A percentile compares a stretch with the other conserved stretches of the same genome.
phyloP scores from a whole-genome alignment of 2,329 filamentous ascomycete genomes.

The Venturia asperata region DNA sequence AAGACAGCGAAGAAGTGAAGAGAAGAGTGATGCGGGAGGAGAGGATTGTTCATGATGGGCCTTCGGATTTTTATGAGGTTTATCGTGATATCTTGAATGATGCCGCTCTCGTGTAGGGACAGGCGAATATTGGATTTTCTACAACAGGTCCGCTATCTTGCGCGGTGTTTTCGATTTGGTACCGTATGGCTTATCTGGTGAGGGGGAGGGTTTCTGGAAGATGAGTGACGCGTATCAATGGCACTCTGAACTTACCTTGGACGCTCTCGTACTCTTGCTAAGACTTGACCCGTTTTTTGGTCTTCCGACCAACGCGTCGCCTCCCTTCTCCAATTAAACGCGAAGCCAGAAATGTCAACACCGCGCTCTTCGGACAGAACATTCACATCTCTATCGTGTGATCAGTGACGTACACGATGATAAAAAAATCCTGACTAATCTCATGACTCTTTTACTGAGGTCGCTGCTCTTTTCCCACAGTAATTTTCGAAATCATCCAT shows the following conservation, averaged over 20 bases:
- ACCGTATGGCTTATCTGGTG: too few species aligned
- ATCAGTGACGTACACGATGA: constrained; percentile 1
- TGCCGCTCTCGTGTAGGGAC: background rate
- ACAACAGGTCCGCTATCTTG: background rate
- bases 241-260: background rate
- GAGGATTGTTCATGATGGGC: background rate
- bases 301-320: background rate
- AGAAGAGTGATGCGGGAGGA: background rate
- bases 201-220: too few species aligned
- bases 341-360: constrained; percentile 1
- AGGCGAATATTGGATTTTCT: background rate
- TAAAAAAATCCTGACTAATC: background rate
- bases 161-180: too few species aligned
- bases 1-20: background rate
- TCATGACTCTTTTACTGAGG: background rate
- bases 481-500: background rate
- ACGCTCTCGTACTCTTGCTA: too few species aligned
- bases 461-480: background rate
- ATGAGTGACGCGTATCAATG: too few species aligned
- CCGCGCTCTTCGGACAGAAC: background rate
- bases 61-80: background rate
- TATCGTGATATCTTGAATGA: background rate
- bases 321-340: background rate
- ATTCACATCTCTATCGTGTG: background rate
- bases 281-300: background rate